These are phyloP conservation scores for Cercophora scortea DNA, from an alignment of 495 filamentous ascomycete genomes.

Conservation along the genomic window DNA sequence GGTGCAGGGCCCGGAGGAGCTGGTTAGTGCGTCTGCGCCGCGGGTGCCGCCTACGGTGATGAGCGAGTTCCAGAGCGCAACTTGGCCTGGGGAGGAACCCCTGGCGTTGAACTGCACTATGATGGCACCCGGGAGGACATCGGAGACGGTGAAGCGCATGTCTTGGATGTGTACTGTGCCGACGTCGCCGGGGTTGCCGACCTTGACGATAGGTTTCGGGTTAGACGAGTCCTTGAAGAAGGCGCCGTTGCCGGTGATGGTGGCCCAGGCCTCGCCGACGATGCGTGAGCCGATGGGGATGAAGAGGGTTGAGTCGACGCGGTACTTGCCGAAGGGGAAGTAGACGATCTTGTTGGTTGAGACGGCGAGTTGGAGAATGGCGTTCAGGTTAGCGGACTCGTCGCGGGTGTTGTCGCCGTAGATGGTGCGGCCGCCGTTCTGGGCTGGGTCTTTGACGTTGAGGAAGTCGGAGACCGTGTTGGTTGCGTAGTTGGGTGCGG, in stretches of 20 bases:
- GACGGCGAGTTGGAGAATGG: slow-evolving; percentile 28
- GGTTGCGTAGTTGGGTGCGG: slow-evolving; percentile 33
- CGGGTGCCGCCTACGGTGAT: slow-evolving; percentile 54
- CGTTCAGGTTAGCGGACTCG: slow-evolving; percentile 31
- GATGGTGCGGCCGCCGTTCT: slow-evolving; percentile 32
- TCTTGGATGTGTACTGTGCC: slow-evolving; percentile 54
- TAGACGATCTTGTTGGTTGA: slow-evolving; percentile 31
- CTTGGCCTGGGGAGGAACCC: slow-evolving; percentile 44
- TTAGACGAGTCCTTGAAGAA: slow-evolving; percentile 42
- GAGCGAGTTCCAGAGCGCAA: slow-evolving; percentile 54
- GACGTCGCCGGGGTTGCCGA: slow-evolving; percentile 50
- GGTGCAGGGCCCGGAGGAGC: slow-evolving; percentile 34
- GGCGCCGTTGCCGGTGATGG: slow-evolving; percentile 39
- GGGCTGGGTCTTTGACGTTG: slow-evolving; percentile 34
- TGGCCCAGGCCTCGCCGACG: slow-evolving; percentile 42
- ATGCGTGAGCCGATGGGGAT: slow-evolving; percentile 48
- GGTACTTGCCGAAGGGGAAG: slow-evolving; percentile 43
- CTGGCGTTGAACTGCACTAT: slow-evolving; percentile 53
- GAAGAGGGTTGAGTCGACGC: slow-evolving; percentile 38
- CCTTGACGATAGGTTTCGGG: slow-evolving; percentile 49
- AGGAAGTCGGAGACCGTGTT: slow-evolving; percentile 28
- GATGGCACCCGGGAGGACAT: slow-evolving; percentile 40
- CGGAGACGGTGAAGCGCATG: slow-evolving; percentile 41
- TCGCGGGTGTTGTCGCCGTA: slow-evolving; percentile 30
- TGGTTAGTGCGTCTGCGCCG: slow-evolving; percentile 27